phyloP scores from a whole-genome alignment of 257 asterid species.

The Ajuga chamaepitys region DNA sequence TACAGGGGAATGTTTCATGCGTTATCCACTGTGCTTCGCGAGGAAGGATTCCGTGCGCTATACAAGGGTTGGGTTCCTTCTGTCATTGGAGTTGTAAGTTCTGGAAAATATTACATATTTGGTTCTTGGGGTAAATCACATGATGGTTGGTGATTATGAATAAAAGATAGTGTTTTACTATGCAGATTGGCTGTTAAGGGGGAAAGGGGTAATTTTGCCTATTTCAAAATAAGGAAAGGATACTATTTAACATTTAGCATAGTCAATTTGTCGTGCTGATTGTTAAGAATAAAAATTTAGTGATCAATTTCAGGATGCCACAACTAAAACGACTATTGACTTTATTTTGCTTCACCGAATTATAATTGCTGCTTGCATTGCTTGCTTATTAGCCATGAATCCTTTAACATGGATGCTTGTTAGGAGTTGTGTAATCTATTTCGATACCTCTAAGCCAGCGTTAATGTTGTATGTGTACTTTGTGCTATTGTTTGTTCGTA shows the following conservation, averaged over 20 bases:
- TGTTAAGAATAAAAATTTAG: too few species aligned
- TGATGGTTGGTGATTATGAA: neutral
- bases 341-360: too few species aligned
- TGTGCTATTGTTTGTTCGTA: too few species aligned
- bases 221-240: neutral
- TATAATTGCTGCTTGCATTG: too few species aligned
- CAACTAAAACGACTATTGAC: too few species aligned
- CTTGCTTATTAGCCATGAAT: too few species aligned
- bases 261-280: too few species aligned
- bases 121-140: slow-evolving; percentile 10
- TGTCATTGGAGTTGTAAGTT: slow-evolving; percentile 94
- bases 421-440: too few species aligned
- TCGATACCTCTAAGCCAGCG: too few species aligned
- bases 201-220: neutral
- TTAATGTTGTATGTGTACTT: too few species aligned
- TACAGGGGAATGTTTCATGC: slow-evolving; percentile 97
- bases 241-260: neutral
- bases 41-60: slow-evolving; percentile 93
- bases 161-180: neutral
- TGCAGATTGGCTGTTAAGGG: neutral
- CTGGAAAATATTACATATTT: neutral
- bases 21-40: slow-evolving; percentile 86
- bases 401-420: too few species aligned
- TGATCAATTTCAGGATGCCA: too few species aligned
- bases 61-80: slow-evolving; percentile 99